Evolutionary conservation across 2,329 filamentous ascomycete genomes (phyloP).

Genomic region (Xylaria sp.): DNA sequence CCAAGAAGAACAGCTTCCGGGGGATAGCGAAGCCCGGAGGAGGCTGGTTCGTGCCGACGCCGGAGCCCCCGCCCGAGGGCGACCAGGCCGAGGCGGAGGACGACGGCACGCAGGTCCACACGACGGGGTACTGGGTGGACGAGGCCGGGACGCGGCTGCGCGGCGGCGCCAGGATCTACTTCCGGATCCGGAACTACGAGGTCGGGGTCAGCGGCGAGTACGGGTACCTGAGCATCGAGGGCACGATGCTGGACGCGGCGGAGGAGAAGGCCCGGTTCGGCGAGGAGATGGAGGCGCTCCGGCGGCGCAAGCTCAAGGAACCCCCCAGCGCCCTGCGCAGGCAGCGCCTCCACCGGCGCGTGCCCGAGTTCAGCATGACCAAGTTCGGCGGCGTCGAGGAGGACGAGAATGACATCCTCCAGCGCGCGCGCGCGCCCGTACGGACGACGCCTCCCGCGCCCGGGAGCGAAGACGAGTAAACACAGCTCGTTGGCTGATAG

Average conservation of each 20-base stretch:
- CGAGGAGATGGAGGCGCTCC: constrained; percentile 50
- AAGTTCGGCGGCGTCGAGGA: constrained; percentile 53
- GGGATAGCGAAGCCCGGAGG: constrained; percentile 18
- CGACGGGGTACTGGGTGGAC: constrained; percentile 76
- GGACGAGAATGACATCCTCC: constrained; percentile 45
- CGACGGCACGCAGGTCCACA: constrained; percentile 55
- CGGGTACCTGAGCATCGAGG: constrained; percentile 83
- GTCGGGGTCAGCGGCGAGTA: constrained; percentile 73
- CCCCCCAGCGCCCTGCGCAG: constrained; percentile 37
- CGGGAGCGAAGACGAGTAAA: constrained; percentile 26
- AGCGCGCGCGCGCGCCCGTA: constrained; percentile 37
- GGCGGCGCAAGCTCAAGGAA: constrained; percentile 42
- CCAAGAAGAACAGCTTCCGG: constrained; percentile 37
- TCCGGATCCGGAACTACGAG: constrained; percentile 84
- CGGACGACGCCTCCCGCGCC: constrained; percentile 40
- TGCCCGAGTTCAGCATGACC: constrained; percentile 60
- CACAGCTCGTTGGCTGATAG: no score
- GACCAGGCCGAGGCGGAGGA: constrained; percentile 44
- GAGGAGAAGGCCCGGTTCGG: constrained; percentile 65
- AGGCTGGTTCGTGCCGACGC: constrained; percentile 40
- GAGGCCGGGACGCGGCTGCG: constrained; percentile 66
- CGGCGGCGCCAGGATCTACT: constrained; percentile 67
- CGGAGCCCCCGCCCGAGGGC: constrained; percentile 39
- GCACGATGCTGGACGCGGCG: constrained; percentile 75
- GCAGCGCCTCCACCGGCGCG: constrained; percentile 36